phyloP scores from a whole-genome alignment of 441 rosid species.

The Populus hybrid region DNA sequence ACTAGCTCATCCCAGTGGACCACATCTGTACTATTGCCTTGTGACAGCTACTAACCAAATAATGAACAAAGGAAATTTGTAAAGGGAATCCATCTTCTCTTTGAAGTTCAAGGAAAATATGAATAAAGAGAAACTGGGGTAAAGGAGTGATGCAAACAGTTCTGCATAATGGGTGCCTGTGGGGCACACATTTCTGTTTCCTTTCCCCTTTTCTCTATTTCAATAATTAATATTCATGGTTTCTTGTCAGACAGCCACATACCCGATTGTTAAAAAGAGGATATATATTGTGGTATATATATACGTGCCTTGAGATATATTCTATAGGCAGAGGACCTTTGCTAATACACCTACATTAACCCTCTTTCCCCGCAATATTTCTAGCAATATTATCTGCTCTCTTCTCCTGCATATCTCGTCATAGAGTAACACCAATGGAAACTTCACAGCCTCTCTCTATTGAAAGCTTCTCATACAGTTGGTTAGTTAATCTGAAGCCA shows the following conservation, averaged over 20 bases:
- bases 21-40: background rate
- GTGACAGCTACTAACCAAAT: background rate
- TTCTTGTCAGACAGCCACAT: conserved; percentile 40
- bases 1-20: background rate
- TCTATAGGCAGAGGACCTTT: conserved; percentile 20
- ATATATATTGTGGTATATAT: conserved; percentile 17
- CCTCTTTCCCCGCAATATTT: background rate
- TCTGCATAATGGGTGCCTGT: conserved; percentile 48
- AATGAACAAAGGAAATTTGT: conserved; percentile 4
- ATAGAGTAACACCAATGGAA: conserved; percentile 39
- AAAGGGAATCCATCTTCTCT: conserved; percentile 20
- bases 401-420: conserved; percentile 8
- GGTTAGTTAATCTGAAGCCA: conserved; percentile 73
- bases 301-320: conserved; percentile 26
- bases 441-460: conserved; percentile 73
- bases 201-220: conserved; percentile 41
- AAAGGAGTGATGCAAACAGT: conserved; percentile 43
- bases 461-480: conserved; percentile 89
- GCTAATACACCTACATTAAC: conserved; percentile 6
- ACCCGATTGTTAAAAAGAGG: conserved; percentile 30
- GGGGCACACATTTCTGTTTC: conserved; percentile 57
- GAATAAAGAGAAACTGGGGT: conserved; percentile 21
- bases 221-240: conserved; percentile 2
- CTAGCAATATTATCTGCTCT: conserved; percentile 10
- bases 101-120: conserved; percentile 25